phyloP scores from a whole-genome alignment of 352 stramenopile species.

The Phytophthora hibernalis region DNA sequence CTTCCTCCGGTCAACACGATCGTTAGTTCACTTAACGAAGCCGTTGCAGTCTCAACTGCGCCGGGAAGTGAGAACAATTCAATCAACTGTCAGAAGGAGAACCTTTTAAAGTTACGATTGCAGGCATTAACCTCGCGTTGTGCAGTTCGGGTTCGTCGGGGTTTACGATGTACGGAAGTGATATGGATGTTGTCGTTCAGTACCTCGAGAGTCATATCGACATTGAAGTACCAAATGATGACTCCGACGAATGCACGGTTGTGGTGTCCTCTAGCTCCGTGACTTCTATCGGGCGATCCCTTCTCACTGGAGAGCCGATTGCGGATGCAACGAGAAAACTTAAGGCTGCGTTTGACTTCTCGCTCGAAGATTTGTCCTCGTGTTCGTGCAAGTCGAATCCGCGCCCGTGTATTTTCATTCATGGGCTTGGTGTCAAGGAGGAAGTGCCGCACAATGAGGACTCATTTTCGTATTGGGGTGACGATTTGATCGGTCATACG shows the following conservation, averaged over 20 bases:
- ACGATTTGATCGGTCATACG: conserved; percentile 18
- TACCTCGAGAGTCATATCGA: conserved; percentile 18
- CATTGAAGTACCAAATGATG: conserved; percentile 5
- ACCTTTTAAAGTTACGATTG: conserved; percentile 16
- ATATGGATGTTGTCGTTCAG: conserved; percentile 33
- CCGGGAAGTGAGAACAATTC: not conserved
- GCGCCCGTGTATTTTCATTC: conserved; percentile 31
- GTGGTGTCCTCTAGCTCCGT: not conserved
- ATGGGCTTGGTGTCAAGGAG: conserved; percentile 19
- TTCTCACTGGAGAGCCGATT: conserved; percentile 15
- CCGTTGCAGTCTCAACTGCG: conserved; percentile 2
- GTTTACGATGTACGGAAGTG: conserved; percentile 18
- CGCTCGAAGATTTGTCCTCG: conserved; percentile 7
- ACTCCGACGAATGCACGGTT: not conserved
- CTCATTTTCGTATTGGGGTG: conserved; percentile 25
- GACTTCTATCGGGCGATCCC: conserved; percentile 18
- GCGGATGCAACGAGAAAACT: not conserved
- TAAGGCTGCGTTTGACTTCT: conserved; percentile 29
- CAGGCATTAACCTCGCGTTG: conserved; percentile 14
- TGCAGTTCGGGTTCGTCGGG: conserved; percentile 24
- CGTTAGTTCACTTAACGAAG: conserved; percentile 20
- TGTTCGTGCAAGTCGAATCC: conserved; percentile 30
- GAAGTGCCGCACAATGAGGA: conserved; percentile 21
- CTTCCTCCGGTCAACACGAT: conserved; percentile 28
- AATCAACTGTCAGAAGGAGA: not conserved